Conservation (phyloP, 179 eudicot genomes). For the Beta macrorhiza region DNA sequence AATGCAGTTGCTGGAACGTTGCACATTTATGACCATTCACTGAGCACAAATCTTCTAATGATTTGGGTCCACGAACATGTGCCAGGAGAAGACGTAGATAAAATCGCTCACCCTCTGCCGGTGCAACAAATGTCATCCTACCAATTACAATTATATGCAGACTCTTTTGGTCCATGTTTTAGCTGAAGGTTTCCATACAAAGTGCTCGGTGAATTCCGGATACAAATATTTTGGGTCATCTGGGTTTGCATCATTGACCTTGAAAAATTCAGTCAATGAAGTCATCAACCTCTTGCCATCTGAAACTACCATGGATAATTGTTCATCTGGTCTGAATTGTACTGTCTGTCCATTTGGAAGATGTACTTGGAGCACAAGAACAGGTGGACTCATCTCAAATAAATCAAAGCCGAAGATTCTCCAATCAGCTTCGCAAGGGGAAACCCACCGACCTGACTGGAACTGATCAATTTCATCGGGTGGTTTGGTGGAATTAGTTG, state of each 20-base stretch:
- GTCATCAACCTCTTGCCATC: constrained; percentile 9
- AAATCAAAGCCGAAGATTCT: no score
- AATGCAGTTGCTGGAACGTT: constrained; percentile 14
- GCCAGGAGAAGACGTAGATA: constrained; percentile 14
- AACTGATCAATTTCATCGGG: no score
- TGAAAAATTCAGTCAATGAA: no score
- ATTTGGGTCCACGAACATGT: not conserved
- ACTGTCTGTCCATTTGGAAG: constrained; percentile 5
- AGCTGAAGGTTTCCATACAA: no score
- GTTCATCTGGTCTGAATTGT: not conserved
- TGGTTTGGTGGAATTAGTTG: not conserved
- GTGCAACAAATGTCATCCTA: constrained; percentile 14
- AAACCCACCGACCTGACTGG: no score
- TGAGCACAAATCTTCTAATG: constrained; percentile 8
- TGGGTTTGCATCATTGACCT: no score
- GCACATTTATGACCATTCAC: not conserved
- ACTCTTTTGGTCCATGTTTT: not conserved
- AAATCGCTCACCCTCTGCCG: constrained; percentile 22
- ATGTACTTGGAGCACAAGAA: not conserved
- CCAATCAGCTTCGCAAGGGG: no score
- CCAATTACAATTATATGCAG: no score
- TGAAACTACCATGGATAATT: constrained; percentile 16
- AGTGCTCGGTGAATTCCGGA: no score
- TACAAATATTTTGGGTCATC: no score
- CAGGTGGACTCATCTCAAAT: no score